phyloP scores from a whole-genome alignment of 2,329 filamentous ascomycete genomes.

The Fusarium sp. region DNA sequence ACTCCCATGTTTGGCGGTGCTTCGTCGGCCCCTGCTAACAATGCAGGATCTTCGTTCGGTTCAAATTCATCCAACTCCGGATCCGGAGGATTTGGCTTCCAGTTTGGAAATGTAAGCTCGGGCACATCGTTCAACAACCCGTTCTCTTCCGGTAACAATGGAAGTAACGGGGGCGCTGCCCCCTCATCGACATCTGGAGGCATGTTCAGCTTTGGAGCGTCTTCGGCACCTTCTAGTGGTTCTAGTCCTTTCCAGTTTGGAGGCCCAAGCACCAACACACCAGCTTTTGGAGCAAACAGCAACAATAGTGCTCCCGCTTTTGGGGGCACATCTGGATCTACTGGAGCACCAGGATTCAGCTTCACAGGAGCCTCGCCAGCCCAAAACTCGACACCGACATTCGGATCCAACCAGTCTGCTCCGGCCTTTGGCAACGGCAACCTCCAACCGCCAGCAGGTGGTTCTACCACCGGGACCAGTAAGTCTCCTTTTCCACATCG shows the following conservation, averaged over 20 bases:
- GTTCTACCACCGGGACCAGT: slow-evolving; percentile 64
- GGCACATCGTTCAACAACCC: slow-evolving; percentile 58
- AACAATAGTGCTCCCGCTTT: slow-evolving; percentile 49
- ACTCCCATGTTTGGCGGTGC: slow-evolving; percentile 55
- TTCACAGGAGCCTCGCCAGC: slow-evolving; percentile 56
- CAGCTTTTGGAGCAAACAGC: slow-evolving; percentile 50
- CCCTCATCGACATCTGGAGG: slow-evolving; percentile 46
- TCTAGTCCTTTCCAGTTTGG: slow-evolving; percentile 59
- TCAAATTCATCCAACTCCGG: slow-evolving; percentile 45
- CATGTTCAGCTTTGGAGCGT: slow-evolving; percentile 58
- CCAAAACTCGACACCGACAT: slow-evolving; percentile 50
- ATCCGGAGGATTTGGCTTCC: slow-evolving; percentile 51
- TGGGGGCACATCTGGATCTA: slow-evolving; percentile 50
- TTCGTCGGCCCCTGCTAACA: slow-evolving; percentile 43
- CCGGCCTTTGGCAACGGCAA: slow-evolving; percentile 56
- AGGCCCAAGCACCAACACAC: slow-evolving; percentile 41
- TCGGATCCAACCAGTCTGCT: slow-evolving; percentile 55
- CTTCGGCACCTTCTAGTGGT: slow-evolving; percentile 49
- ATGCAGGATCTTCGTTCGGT: slow-evolving; percentile 57
- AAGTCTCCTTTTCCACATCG: slow-evolving; percentile 60
- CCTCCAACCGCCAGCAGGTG: slow-evolving; percentile 60
- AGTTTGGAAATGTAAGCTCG: slow-evolving; percentile 51
- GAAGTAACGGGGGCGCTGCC: slow-evolving; percentile 43
- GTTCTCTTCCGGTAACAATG: slow-evolving; percentile 53
- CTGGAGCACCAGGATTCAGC: slow-evolving; percentile 56